phyloP scores from a whole-genome alignment of 441 rosid species.

The Euphorbia corollata region DNA sequence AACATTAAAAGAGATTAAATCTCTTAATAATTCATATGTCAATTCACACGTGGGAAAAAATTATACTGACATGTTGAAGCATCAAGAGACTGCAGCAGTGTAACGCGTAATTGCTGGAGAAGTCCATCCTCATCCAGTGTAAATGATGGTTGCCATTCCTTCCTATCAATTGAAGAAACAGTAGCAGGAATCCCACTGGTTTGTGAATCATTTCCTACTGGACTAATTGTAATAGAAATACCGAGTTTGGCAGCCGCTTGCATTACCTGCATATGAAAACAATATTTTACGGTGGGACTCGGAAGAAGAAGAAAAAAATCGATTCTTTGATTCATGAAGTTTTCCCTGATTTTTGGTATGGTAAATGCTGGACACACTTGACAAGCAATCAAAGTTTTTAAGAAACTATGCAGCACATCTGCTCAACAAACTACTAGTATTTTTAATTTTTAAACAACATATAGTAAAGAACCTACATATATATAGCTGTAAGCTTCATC shows the following conservation, averaged over 20 bases:
- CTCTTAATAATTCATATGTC: slow-evolving; percentile 6
- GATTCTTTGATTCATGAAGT: slow-evolving; percentile 1
- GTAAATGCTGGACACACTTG: neutral
- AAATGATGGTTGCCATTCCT: slow-evolving; percentile 77
- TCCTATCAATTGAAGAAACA: slow-evolving; percentile 48
- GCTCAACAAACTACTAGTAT: neutral
- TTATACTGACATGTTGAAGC: slow-evolving; percentile 47
- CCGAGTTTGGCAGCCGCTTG: slow-evolving; percentile 76
- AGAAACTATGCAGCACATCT: slow-evolving; percentile 4
- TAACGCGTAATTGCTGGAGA: slow-evolving; percentile 71
- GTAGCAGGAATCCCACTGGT: slow-evolving; percentile 40
- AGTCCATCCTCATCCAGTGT: slow-evolving; percentile 74
- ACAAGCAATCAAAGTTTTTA: neutral
- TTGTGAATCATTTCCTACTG: slow-evolving; percentile 61
- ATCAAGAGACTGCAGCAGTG: slow-evolving; percentile 70
- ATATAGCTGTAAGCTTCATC: neutral
- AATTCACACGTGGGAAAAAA: neutral
- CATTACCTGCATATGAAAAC: slow-evolving; percentile 53
- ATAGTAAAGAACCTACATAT: neutral
- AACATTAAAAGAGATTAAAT: slow-evolving; percentile 17
- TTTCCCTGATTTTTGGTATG: neutral
- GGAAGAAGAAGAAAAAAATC: neutral
- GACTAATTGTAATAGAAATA: slow-evolving; percentile 53
- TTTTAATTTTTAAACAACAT: neutral
- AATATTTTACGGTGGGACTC: neutral